Conservation (phyloP, 371 early-diverging fungal genomes). For the Apophysomyces trapeziformis region DNA sequence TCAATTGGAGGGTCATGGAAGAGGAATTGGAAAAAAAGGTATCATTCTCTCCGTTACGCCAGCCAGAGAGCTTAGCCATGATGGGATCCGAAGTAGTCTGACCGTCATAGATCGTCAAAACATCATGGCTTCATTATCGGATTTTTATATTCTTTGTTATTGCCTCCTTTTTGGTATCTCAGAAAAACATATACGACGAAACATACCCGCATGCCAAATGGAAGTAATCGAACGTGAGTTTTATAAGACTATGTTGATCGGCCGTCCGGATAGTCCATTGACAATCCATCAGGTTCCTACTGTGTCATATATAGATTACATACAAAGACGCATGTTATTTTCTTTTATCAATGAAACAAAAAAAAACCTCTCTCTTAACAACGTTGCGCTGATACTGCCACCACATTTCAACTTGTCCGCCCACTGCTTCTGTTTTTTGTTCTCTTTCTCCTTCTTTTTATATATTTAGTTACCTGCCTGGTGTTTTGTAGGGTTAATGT, state of each 20-base stretch:
- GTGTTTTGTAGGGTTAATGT: background rate
- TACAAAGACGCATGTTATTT: background rate
- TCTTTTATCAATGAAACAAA: too few species aligned
- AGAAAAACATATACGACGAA: too few species aligned
- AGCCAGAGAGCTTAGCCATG: constrained; percentile 9
- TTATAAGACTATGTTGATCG: too few species aligned
- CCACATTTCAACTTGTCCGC: background rate
- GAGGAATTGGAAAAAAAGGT: background rate
- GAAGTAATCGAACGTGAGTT: too few species aligned
- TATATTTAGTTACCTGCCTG: constrained; percentile 1
- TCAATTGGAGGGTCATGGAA: background rate
- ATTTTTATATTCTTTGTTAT: background rate
- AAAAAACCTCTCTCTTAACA: too few species aligned
- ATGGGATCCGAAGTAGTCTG: constrained; percentile 9
- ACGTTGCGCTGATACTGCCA: background rate
- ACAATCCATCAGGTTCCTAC: too few species aligned
- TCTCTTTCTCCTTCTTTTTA: background rate
- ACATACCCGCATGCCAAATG: too few species aligned
- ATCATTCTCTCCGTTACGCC: constrained; percentile 10
- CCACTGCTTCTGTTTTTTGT: background rate
- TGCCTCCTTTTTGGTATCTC: too few species aligned
- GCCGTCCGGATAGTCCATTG: too few species aligned
- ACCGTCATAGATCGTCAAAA: constrained; percentile 19
- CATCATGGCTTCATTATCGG: constrained; percentile 1
- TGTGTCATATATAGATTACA: background rate